Percentiles rank a stretch among this genome's conserved stretches.
Evolutionary conservation across 225 moss, liverwort and hornwort genomes (phyloP).

Genomic region (Bryoerythrophyllum caledonicum): DNA sequence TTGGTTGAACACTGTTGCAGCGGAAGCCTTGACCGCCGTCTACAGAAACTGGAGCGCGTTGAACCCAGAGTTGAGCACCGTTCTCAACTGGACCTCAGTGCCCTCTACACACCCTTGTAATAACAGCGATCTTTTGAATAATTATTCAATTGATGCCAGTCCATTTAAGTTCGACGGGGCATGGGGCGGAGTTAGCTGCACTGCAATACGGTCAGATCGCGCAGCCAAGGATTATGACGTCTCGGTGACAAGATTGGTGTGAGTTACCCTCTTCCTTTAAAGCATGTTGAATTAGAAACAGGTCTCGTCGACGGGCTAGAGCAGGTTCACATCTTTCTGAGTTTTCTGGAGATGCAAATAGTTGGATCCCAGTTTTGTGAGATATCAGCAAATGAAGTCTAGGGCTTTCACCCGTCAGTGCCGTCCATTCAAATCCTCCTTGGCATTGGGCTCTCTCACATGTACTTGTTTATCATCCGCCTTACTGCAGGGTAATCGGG

Average conservation of each 20-base stretch:
- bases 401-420: neutral
- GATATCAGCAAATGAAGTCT: neutral
- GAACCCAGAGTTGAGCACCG: neutral
- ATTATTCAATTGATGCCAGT: rapidly evolving
- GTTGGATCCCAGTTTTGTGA: neutral
- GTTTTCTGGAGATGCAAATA: neutral
- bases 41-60: neutral
- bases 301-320: too few species aligned
- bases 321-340: neutral
- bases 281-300: neutral
- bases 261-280: neutral
- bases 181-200: slow-evolving; percentile 1
- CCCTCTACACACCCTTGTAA: neutral
- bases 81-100: neutral
- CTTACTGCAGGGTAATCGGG: slow-evolving; percentile 4
- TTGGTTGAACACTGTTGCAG: neutral
- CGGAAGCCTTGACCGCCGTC: neutral
- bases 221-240: neutral
- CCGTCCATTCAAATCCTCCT: neutral
- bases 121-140: neutral
- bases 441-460: neutral
- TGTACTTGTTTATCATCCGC: neutral
- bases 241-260: neutral
- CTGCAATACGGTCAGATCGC: neutral
- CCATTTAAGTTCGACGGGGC: neutral